phyloP scores from a whole-genome alignment of 331 rosid species.

The Cydonia oblonga region DNA sequence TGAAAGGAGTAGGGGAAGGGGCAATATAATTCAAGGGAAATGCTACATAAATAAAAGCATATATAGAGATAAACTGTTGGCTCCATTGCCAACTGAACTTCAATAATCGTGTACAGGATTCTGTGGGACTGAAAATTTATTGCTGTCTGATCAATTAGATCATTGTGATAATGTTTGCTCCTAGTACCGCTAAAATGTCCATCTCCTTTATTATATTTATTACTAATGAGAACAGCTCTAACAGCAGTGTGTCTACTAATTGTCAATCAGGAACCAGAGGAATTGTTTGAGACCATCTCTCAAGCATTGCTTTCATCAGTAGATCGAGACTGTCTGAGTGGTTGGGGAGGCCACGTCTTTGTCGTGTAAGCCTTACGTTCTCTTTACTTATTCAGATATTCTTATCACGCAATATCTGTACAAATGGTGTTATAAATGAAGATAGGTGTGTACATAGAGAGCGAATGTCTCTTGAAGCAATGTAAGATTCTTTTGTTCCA shows the following conservation, averaged over 20 bases:
- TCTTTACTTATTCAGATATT: background rate
- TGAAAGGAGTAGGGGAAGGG: background rate
- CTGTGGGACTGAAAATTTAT: background rate
- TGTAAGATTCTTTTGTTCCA: background rate
- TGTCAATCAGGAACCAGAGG: conserved; percentile 74
- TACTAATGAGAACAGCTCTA: background rate
- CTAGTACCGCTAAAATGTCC: background rate
- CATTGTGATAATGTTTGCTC: background rate
- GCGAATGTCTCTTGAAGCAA: background rate
- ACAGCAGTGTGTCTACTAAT: background rate
- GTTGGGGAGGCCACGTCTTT: conserved; percentile 98
- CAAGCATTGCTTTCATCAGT: conserved; percentile 88
- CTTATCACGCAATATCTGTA: background rate
- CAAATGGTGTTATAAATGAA: background rate
- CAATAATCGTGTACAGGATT: background rate
- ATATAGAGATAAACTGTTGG: background rate
- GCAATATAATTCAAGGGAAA: background rate
- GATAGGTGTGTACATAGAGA: background rate
- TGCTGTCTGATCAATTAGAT: background rate
- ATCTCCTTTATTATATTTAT: background rate
- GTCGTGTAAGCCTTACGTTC: conserved; percentile 60
- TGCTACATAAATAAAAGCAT: background rate
- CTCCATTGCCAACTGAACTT: background rate
- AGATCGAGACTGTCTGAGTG: conserved; percentile 96
- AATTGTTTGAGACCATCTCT: conserved; percentile 79